A percentile compares a stretch with the other conserved stretches of the same genome.
Conservation (phyloP, 495 filamentous ascomycete species). For the Baudoinia panamericana region DNA sequence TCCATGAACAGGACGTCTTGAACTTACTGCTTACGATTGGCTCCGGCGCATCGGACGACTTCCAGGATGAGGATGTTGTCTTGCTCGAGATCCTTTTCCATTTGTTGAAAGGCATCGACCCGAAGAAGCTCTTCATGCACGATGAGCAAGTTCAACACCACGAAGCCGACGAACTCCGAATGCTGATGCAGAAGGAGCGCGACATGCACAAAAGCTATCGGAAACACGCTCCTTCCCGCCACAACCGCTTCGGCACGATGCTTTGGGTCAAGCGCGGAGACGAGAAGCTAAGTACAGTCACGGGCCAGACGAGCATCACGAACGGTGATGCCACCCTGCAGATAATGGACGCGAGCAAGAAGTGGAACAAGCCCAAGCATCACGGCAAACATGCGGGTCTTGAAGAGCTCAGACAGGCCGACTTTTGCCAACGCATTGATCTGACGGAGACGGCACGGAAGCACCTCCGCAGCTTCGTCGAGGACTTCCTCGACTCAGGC, state of each 20-base stretch:
- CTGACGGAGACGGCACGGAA: conserved; percentile 55
- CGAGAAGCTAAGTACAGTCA: conserved; percentile 62
- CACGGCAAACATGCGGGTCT: conserved; percentile 49
- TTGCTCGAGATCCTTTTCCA: conserved; percentile 86
- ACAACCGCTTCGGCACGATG: conserved; percentile 94
- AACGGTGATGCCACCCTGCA: conserved; percentile 57
- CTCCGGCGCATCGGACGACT: conserved; percentile 86
- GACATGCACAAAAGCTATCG: conserved; percentile 65
- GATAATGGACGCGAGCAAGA: conserved; percentile 87
- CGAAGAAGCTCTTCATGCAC: conserved; percentile 73
- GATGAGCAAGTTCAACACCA: conserved; percentile 52
- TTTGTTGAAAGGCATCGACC: conserved; percentile 77
- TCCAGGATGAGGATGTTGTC: conserved; percentile 71
- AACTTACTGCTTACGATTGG: conserved; percentile 70
- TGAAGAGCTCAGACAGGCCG: conserved; percentile 24
- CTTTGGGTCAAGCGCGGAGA: conserved; percentile 89
- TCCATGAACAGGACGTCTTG: conserved; percentile 80
- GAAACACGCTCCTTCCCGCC: conserved; percentile 69
- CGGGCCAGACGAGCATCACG: conserved; percentile 70
- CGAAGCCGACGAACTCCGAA: conserved; percentile 58
- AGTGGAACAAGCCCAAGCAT: conserved; percentile 66
- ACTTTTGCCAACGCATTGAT: conserved; percentile 60
- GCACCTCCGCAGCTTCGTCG: conserved; percentile 68
- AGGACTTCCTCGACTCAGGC: conserved; percentile 86
- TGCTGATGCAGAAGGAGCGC: conserved; percentile 64